Evolutionary conservation across 345 rosid genomes (phyloP).

Genomic region (Sisymbrium irio): DNA sequence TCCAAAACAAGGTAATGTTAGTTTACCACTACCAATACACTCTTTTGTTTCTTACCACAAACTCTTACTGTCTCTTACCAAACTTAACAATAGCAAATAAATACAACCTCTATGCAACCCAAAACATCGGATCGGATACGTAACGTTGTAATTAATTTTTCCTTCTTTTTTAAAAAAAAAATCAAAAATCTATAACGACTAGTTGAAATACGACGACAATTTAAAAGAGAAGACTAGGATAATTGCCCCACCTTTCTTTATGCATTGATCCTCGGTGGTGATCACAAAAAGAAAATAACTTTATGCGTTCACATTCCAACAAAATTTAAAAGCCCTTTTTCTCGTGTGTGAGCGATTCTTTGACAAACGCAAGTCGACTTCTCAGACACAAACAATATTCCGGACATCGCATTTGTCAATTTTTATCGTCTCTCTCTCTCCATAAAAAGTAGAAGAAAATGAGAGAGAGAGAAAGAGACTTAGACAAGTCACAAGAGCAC

Average conservation of each 20-base stretch:
- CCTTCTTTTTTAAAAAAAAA: too few species aligned
- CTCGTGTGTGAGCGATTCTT: conserved; percentile 27
- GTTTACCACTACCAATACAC: conserved; percentile 20
- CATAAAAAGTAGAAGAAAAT: background rate
- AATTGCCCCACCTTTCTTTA: conserved; percentile 5
- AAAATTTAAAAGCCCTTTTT: background rate
- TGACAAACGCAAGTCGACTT: conserved; percentile 30
- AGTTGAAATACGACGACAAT: background rate
- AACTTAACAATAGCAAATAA: background rate
- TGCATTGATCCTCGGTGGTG: conserved; percentile 22
- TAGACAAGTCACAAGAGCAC: conserved; percentile 50
- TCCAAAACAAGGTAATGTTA: conserved; percentile 9
- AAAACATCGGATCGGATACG: background rate
- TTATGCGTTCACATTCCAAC: conserved; percentile 14
- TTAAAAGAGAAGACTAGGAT: conserved; percentile 4
- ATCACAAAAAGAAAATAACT: background rate
- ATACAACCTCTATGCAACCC: background rate
- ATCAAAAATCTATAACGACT: too few species aligned
- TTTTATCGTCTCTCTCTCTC: background rate
- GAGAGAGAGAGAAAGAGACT: conserved; percentile 1
- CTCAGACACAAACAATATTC: conserved; percentile 24
- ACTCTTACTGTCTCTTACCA: background rate
- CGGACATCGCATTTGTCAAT: conserved; percentile 22
- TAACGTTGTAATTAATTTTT: background rate
- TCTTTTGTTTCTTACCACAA: background rate